Base-by-base conservation (phyloP, 805 yeast genomes). In the Spathaspora girioi region DNA sequence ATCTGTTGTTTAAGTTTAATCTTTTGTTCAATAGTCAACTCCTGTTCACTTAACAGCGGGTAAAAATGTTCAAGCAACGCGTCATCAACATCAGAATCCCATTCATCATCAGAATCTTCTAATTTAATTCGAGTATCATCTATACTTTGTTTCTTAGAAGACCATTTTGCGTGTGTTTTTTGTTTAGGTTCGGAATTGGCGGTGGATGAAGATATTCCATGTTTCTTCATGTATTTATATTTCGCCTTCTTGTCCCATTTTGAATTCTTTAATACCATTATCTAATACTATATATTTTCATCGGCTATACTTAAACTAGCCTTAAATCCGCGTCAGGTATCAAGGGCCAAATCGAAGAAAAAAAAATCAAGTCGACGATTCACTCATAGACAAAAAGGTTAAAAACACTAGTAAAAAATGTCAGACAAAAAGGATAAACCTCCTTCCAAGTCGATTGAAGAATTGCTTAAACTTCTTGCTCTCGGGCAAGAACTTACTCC, bases 401-500 rank as follows among this genome's bases (percentile, higher is more conserved):
- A 9, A 11, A 14, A 14, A 35, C 40, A 14, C 17, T 14, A 35
- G 23, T 9, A 29, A 10, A 43, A 7, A 29, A 52, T 52, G 55
- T 43, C 51, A 15, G 50, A 35, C 40, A 35, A 6, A 23, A 23
- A 35, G 40, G 17, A 35, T n/a, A 14, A 14, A 7, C 40, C 17
- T 10, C 52, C 54, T 9, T 50, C 58, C 35, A 76, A 77, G 58
- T 61, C 76, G 26, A 76, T 84, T 50, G 84, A 84, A 58, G 89
- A 87, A 53, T 75, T 88, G 48, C 68, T 88, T 56, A 73, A 74
- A 61, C 74, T 73, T 58, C 67, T 82, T 40, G 75, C 83, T 2
- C 66, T 77, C 73, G 83, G 82, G 35, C 79, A 79, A 54, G 76
- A 77, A 55, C 70, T 84, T 46, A 74, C 76, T n/a, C 83, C 76